Percentiles rank a stretch among this genome's conserved stretches.
These are phyloP conservation scores for Cryphonectria radicalis DNA, from an alignment of 2,329 filamentous ascomycete species.

Conservation along the genomic window DNA sequence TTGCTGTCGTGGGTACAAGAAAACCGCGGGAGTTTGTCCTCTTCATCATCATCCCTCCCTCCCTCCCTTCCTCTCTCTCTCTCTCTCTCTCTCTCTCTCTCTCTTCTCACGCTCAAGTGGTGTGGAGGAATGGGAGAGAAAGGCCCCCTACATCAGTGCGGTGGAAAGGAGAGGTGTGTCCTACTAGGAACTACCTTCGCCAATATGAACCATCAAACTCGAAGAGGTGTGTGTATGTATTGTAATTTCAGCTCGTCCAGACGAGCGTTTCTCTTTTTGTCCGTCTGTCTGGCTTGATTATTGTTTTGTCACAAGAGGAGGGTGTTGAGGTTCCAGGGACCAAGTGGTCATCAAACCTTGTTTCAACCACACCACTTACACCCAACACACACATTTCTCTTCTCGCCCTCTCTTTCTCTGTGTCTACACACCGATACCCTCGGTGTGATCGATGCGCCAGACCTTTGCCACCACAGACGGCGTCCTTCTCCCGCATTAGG, in stretches of 20 bases:
- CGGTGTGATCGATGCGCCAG: neutral
- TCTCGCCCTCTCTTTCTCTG: too few species aligned
- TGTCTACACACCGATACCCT: too few species aligned
- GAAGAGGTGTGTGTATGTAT: neutral
- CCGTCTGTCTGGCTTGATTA: too few species aligned
- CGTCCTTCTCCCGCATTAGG: slow-evolving; percentile 8
- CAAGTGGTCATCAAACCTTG: neutral
- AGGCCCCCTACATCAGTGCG: neutral
- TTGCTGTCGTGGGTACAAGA: neutral
- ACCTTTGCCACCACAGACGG: neutral
- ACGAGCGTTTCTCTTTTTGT: neutral
- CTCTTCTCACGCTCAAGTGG: neutral
- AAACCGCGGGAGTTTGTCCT: neutral
- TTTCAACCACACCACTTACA: neutral
- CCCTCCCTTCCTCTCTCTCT: neutral
- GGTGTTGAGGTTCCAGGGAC: neutral
- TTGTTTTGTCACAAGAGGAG: neutral
- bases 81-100: neutral
- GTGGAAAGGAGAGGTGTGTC: neutral
- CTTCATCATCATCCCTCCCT: neutral
- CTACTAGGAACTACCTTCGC: neutral
- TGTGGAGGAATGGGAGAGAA: neutral
- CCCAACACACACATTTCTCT: neutral
- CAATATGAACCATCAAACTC: neutral
- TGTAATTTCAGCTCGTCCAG: neutral